Percentiles rank a stretch among this genome's conserved stretches.
phyloP scores from a whole-genome alignment of 2,329 filamentous ascomycete species.

The Penicillium nordicum region DNA sequence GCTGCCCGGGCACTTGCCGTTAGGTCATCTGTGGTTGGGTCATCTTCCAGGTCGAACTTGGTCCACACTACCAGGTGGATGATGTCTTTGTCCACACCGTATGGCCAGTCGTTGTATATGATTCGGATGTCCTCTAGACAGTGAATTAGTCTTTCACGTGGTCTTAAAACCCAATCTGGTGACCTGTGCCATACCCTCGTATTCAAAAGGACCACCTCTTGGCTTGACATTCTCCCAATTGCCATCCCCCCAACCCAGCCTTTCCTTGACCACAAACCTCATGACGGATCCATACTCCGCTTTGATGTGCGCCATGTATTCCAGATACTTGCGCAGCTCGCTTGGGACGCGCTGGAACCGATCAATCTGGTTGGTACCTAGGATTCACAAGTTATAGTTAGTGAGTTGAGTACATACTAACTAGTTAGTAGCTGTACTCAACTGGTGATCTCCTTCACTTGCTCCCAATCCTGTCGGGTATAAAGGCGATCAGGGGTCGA shows the following conservation, averaged over 20 bases:
- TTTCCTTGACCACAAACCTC: constrained; percentile 67
- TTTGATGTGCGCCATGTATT: constrained; percentile 63
- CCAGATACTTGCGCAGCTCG: constrained; percentile 72
- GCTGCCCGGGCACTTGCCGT: constrained; percentile 59
- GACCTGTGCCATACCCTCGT: constrained; percentile 30
- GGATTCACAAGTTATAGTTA: background rate
- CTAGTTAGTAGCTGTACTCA: constrained; percentile 15
- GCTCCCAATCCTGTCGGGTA: constrained; percentile 62
- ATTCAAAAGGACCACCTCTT: constrained; percentile 32
- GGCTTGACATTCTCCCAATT: constrained; percentile 37
- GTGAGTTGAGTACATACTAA: background rate
- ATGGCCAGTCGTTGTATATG: constrained; percentile 90
- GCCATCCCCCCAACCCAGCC: constrained; percentile 63
- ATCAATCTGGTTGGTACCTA: constrained; percentile 66
- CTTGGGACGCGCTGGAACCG: constrained; percentile 73
- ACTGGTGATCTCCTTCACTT: constrained; percentile 62
- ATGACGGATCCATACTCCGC: constrained; percentile 71
- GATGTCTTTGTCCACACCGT: constrained; percentile 73
- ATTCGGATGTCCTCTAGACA: constrained; percentile 63
- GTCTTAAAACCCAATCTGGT: background rate
- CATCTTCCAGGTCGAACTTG: constrained; percentile 75
- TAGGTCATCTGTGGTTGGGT: constrained; percentile 63
- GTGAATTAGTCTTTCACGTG: background rate
- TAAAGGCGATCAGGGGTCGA: constrained; percentile 67
- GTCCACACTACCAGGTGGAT: constrained; percentile 90